Conservation (phyloP, 768 basidiomycete genomes). For the Sistotremastrum suecicum region DNA sequence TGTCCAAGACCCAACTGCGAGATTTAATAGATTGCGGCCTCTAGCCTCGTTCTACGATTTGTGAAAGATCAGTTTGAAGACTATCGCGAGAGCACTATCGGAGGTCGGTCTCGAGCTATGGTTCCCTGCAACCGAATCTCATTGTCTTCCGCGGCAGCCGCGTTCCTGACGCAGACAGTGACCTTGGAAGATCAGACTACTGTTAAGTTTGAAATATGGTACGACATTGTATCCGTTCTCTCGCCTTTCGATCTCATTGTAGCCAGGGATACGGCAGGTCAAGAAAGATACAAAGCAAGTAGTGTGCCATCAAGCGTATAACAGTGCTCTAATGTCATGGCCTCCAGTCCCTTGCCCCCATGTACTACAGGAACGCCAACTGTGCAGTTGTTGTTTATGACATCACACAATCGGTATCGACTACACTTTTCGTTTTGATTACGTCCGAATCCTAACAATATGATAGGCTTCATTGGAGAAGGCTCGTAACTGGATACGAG, state of each 20-base stretch:
- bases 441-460: not conserved
- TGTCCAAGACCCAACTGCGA: not conserved
- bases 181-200: conserved; percentile 76
- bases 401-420: conserved; percentile 59
- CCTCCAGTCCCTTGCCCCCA: conserved; percentile 52
- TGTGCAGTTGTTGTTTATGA: conserved; percentile 94
- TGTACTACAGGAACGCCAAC: conserved; percentile 94
- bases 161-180: conserved; percentile 97
- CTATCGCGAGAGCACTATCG: conserved; percentile 89
- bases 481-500: conserved; percentile 91
- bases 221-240: conserved; percentile 11
- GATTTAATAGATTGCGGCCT: conserved; percentile 8
- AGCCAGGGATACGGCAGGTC: conserved; percentile 85
- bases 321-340: conserved; percentile 12
- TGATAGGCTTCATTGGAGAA: conserved; percentile 72
- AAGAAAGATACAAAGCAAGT: conserved; percentile 79
- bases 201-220: conserved; percentile 99
- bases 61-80: conserved; percentile 96
- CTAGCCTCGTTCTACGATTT: conserved; percentile 84
- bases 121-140: conserved; percentile 5
- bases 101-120: conserved; percentile 33
- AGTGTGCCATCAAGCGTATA: conserved; percentile 2
- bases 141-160: conserved; percentile 39
- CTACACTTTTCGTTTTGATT: not conserved
- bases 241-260: not conserved